A percentile compares a stretch with the other conserved stretches of the same genome.
Conservation (phyloP, 257 asterid genomes). For the Petunia axillaris region DNA sequence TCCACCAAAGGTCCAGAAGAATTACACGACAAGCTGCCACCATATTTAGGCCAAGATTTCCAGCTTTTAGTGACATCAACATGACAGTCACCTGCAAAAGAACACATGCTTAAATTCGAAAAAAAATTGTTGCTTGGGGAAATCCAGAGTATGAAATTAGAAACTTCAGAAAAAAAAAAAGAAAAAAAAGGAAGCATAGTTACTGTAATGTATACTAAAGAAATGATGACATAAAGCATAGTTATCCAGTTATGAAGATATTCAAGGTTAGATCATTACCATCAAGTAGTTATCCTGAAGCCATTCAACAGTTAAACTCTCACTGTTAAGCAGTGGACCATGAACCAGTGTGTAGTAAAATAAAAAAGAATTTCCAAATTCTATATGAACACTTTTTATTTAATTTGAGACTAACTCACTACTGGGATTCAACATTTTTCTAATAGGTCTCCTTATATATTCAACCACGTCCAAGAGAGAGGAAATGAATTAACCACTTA, state of each 20-base stretch:
- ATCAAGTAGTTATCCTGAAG: too few relatives aligned
- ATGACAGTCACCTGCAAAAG: conserved; percentile 87
- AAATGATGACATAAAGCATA: neutral
- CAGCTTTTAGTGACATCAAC: conserved; percentile 98
- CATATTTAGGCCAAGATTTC: conserved; percentile 97
- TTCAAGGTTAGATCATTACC: too few relatives aligned
- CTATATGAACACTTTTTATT: too few relatives aligned
- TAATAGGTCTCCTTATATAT: too few relatives aligned
- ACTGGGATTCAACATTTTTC: too few relatives aligned
- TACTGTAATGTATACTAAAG: neutral
- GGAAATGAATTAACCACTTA: too few relatives aligned
- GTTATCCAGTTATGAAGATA: neutral
- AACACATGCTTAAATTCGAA: conserved; percentile 11
- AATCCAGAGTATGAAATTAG: conserved; percentile 5
- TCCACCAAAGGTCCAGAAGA: conserved; percentile 99
- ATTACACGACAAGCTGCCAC: conserved; percentile 97
- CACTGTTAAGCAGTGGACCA: too few relatives aligned
- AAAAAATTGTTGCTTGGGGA: neutral
- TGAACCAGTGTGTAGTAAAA: too few relatives aligned
- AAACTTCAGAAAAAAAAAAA: neutral
- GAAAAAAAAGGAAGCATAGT: neutral
- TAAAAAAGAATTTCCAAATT: too few relatives aligned
- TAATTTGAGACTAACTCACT: too few relatives aligned
- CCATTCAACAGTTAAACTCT: too few relatives aligned
- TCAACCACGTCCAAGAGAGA: too few relatives aligned